Base-by-base conservation (phyloP, 371 early-diverging fungal species). In the Apophysomyces elegans region DNA sequence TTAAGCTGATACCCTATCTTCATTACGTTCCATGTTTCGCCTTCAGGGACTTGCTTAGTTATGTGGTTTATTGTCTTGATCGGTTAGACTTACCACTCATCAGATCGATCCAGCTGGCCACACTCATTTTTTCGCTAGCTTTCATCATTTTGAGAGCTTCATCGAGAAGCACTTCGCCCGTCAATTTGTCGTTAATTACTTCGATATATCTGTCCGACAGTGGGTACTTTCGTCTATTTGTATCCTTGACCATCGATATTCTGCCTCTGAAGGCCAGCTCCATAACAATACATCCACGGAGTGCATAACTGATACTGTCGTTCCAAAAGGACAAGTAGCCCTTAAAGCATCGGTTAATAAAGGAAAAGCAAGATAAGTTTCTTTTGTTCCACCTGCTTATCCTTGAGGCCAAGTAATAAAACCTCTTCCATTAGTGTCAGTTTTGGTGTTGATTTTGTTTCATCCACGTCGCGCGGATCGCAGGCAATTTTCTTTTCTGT, bases 261-360 rank as follows among this genome's bases (percentile, higher is more conserved):
- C 97, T 87, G 64, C 90, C 88, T 45, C 98, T 86, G 57, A 98
- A 86, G 7, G 96, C 96, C 46, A 98, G 86, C 75, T 98, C 98
- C 85, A 96, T 93, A 38, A 98, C 82, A 70, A 98, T 97, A 76
- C 93, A 92, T 8, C 97, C 98, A 72, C 98, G 89, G 37, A 97
- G 75, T 12, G 95, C 96, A 79, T 97, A 98, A 46, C 95, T 95
- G 60, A 98, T 94, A 76, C 94, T 96, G 78, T 98, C 98, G 83
- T 98, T 98, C 98, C 98, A 97, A 77, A 98, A 97, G 39, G 96
- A 96, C 54, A 97, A 88, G 68, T 96, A 95, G 8, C 98, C 95
- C 93, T 94, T 72, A 59, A 46, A 56, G 16, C 32, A 58, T 44
- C 32, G 41, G 38, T 56, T 35, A 65, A 35, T 41, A 38, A 45